These are phyloP conservation scores for Monilinia polystroma DNA, from an alignment of 2,329 filamentous ascomycete genomes.

Conservation along the genomic window DNA sequence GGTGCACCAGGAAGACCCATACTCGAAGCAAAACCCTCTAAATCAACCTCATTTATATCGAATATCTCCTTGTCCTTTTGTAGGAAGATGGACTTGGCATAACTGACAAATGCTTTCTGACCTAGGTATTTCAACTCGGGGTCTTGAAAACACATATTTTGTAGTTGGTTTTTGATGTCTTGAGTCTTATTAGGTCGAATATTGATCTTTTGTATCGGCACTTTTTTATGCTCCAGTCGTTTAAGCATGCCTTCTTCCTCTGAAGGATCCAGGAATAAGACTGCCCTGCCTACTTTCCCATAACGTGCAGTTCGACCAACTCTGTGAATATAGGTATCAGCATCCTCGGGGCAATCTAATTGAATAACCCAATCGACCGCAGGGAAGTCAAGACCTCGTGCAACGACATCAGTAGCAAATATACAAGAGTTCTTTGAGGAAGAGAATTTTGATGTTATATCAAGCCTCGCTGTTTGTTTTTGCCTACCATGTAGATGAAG, in stretches of 20 bases:
- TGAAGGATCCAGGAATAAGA: conserved; percentile 87
- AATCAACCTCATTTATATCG: conserved; percentile 74
- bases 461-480: conserved; percentile 83
- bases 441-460: conserved; percentile 83
- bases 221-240: conserved; percentile 81
- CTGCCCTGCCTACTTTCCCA: conserved; percentile 80
- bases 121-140: conserved; percentile 91
- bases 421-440: conserved; percentile 80
- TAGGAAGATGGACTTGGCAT: conserved; percentile 78
- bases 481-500: conserved; percentile 92
- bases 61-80: conserved; percentile 94
- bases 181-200: conserved; percentile 87
- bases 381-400: conserved; percentile 91
- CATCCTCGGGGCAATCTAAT: conserved; percentile 93
- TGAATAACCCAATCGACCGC: conserved; percentile 99
- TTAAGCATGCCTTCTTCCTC: conserved; percentile 92
- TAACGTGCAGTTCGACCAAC: conserved; percentile 94
- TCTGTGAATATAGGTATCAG: conserved; percentile 95
- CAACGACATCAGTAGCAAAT: conserved; percentile 94
- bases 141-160: conserved; percentile 95
- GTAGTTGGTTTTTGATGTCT: conserved; percentile 78
- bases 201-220: conserved; percentile 83
- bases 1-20: conserved; percentile 88
- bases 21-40: conserved; percentile 83
- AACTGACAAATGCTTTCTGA: conserved; percentile 93